These are phyloP conservation scores for Colletotrichum sidae DNA, from an alignment of 2,329 filamentous ascomycete genomes.

Conservation along the genomic window DNA sequence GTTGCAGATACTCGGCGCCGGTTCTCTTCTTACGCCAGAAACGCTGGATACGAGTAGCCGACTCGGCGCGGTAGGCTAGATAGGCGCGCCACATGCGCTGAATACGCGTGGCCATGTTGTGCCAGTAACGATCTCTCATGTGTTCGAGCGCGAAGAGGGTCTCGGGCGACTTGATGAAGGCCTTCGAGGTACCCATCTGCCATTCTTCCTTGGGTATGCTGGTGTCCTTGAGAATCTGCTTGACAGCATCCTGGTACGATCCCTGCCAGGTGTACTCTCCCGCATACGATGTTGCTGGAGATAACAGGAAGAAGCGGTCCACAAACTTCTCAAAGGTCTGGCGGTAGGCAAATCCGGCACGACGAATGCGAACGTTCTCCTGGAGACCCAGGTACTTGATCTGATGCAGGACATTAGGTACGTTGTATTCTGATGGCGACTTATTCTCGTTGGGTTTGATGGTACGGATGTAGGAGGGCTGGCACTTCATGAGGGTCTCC, in stretches of 20 bases:
- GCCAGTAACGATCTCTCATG: constrained; percentile 98
- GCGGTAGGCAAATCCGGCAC: constrained; percentile 96
- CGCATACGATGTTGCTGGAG: constrained; percentile 93
- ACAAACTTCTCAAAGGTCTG: constrained; percentile 99
- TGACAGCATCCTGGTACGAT: constrained; percentile 86
- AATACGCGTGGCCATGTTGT: constrained; percentile 98
- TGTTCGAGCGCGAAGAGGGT: constrained; percentile 96
- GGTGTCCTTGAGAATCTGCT: constrained; percentile 94
- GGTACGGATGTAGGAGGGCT: constrained; percentile 97
- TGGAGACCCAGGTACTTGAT: constrained; percentile 99
- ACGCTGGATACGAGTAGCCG: constrained; percentile 91
- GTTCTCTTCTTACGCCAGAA: constrained; percentile 96
- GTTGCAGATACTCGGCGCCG: constrained; percentile 87
- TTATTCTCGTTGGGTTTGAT: constrained; percentile 99
- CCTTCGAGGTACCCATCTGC: constrained; percentile 96
- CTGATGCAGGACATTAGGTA: constrained; percentile 93
- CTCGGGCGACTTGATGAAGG: constrained; percentile 98
- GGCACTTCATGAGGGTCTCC: constrained; percentile 94
- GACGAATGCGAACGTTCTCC: constrained; percentile 96
- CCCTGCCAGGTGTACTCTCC: constrained; percentile 98
- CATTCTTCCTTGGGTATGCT: constrained; percentile 96
- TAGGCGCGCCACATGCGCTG: constrained; percentile 98
- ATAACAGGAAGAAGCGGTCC: constrained; percentile 95
- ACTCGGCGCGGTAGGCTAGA: constrained; percentile 90
- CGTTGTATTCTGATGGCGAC: constrained; percentile 91